Percentiles rank a stretch among this genome's conserved stretches.
Conservation (phyloP, 1,284 basidiomycete species). For the Veloporphyrellus conicus region DNA sequence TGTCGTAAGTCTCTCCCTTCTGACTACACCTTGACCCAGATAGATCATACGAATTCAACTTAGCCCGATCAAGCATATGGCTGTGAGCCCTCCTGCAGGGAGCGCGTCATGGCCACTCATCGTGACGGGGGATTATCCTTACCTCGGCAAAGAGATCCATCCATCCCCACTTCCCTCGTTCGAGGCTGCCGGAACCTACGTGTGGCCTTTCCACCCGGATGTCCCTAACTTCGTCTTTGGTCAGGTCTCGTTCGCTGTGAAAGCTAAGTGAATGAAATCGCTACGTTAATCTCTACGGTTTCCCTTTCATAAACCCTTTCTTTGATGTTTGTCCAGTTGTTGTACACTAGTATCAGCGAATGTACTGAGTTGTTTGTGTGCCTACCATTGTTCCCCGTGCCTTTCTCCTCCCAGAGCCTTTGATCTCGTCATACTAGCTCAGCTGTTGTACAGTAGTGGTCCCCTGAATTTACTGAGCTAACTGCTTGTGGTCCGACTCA, state of each 20-base stretch:
- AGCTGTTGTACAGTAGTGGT: too few relatives aligned
- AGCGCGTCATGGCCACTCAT: constrained; percentile 6
- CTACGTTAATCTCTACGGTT: too few relatives aligned
- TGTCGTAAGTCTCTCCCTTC: background rate
- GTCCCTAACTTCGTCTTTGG: constrained; percentile 1
- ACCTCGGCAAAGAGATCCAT: constrained; percentile 3
- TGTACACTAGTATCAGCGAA: too few relatives aligned
- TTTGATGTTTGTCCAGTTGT: too few relatives aligned
- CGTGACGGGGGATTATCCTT: constrained; percentile 8
- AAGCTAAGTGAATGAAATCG: background rate
- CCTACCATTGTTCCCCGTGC: too few relatives aligned
- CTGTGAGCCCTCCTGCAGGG: background rate
- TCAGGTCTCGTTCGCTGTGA: constrained; percentile 2
- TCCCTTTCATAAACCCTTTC: too few relatives aligned
- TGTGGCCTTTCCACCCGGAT: constrained; percentile 3
- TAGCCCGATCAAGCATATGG: constrained; percentile 4
- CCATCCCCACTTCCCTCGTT: constrained; percentile 13
- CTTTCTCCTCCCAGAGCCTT: too few relatives aligned
- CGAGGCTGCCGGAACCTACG: background rate
- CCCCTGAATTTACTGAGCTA: too few relatives aligned
- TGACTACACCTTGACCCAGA: too few relatives aligned
- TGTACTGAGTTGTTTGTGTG: too few relatives aligned
- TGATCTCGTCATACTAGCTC: too few relatives aligned
- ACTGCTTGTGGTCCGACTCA: too few relatives aligned
- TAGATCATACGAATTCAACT: background rate